Evolutionary conservation across 441 rosid genomes (phyloP).

Genomic region (Gossypium davidsonii): DNA sequence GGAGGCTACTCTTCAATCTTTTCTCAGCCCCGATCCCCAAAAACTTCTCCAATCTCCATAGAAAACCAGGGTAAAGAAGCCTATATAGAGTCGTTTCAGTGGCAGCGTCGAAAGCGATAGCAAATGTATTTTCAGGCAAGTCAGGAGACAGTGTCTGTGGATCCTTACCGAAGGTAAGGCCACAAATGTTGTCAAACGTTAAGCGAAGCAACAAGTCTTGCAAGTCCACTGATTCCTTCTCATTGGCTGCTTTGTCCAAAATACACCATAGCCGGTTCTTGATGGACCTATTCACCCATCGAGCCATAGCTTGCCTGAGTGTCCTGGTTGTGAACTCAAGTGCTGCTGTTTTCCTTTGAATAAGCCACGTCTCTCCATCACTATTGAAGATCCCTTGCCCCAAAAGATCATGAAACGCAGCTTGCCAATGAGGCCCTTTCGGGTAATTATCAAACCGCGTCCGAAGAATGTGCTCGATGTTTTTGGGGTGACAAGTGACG

Average conservation of each 20-base stretch:
- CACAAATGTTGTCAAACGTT: constrained; percentile 89
- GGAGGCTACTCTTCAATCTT: constrained; percentile 46
- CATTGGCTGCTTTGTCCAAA: constrained; percentile 47
- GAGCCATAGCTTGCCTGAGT: constrained; percentile 83
- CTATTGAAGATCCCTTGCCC: constrained; percentile 92
- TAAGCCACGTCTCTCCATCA: constrained; percentile 92
- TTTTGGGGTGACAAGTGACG: constrained; percentile 87
- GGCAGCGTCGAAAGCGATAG: constrained; percentile 71
- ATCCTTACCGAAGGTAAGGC: constrained; percentile 88
- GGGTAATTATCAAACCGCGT: constrained; percentile 87
- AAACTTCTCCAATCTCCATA: constrained; percentile 67
- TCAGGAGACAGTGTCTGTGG: constrained; percentile 83
- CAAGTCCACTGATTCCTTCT: constrained; percentile 48
- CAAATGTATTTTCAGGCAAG: constrained; percentile 67
- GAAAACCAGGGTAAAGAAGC: constrained; percentile 74
- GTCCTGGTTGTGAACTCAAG: constrained; percentile 88
- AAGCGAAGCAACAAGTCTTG: constrained; percentile 81
- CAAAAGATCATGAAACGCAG: constrained; percentile 79
- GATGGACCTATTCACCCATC: constrained; percentile 87
- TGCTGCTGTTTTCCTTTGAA: constrained; percentile 88
- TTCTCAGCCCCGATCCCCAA: constrained; percentile 59
- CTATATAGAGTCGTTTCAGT: constrained; percentile 81
- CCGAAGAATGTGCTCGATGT: constrained; percentile 79
- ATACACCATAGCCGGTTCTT: constrained; percentile 71
- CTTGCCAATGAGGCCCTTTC: constrained; percentile 78